phyloP scores from a whole-genome alignment of 768 basidiomycete genomes.

The Psilocybe subaeruginosa region DNA sequence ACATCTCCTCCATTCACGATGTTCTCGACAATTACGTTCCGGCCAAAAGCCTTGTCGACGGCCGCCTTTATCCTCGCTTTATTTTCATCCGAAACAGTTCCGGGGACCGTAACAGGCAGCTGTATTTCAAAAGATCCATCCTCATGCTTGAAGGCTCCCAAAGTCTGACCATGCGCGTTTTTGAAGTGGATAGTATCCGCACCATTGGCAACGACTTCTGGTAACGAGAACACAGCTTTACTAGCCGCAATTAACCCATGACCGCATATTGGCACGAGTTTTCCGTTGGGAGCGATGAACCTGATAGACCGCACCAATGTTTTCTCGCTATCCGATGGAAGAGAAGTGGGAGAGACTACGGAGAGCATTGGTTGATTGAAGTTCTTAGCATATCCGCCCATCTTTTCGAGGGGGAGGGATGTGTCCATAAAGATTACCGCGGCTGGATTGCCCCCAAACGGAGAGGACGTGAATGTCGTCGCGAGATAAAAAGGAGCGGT shows the following conservation, averaged over 20 bases:
- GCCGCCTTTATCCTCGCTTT: conserved; percentile 29
- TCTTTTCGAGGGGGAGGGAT: conserved; percentile 32
- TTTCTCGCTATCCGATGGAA: conserved; percentile 24
- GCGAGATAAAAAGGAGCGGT: conserved; percentile 32
- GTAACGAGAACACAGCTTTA: conserved; percentile 37
- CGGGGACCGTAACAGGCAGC: conserved; percentile 31
- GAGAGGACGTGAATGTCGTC: conserved; percentile 17
- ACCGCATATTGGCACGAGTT: conserved; percentile 41
- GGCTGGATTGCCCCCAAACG: conserved; percentile 20
- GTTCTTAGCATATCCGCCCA: conserved; percentile 40
- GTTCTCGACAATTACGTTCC: conserved; percentile 39
- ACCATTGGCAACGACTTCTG: conserved; percentile 26
- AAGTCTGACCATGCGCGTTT: conserved; percentile 23
- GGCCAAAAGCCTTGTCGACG: conserved; percentile 40
- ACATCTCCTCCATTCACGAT: conserved; percentile 33
- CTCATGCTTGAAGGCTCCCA: conserved; percentile 32
- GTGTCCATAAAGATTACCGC: conserved; percentile 40
- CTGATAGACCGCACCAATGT: conserved; percentile 34
- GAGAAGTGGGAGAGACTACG: conserved; percentile 32
- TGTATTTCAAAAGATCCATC: conserved; percentile 40
- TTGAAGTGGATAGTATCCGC: conserved; percentile 38
- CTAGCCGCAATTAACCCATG: conserved; percentile 49
- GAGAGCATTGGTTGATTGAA: conserved; percentile 48
- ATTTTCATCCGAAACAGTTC: conserved; percentile 31
- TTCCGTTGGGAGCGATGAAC: conserved; percentile 34